These are phyloP conservation scores for Fraxinus albicans DNA, from an alignment of 305 asterid species.

Conservation along the genomic window DNA sequence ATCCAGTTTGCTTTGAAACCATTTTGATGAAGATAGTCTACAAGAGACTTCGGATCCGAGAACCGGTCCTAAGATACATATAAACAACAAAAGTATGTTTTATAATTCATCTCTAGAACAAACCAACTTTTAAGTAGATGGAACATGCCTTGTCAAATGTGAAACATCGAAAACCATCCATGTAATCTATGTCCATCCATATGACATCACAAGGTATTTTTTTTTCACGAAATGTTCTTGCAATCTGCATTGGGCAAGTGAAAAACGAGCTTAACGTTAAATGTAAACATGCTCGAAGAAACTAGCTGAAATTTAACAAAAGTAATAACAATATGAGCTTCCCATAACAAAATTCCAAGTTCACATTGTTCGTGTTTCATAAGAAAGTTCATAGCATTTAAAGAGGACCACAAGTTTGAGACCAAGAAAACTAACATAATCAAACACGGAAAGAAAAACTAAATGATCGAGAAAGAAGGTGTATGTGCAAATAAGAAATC, in stretches of 20 bases:
- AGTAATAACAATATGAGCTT: conserved; percentile 4
- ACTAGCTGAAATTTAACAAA: background rate
- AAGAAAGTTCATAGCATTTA: background rate
- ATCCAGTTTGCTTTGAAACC: conserved; percentile 98
- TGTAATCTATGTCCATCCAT: conserved; percentile 99
- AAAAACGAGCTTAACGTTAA: background rate
- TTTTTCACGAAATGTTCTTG: conserved; percentile 82
- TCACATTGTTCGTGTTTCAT: background rate
- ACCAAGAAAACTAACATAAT: background rate
- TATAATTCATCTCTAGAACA: background rate
- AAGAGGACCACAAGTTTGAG: background rate
- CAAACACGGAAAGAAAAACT: background rate
- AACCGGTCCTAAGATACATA: conserved; percentile 59
- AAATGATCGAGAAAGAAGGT: background rate
- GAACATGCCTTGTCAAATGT: conserved; percentile 74
- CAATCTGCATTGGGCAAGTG: conserved; percentile 53
- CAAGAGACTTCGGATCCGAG: conserved; percentile 80
- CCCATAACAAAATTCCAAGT: background rate
- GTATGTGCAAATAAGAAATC: conserved; percentile 2
- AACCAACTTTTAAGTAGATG: background rate
- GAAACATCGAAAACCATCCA: conserved; percentile 93
- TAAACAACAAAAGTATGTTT: background rate
- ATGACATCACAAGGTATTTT: conserved; percentile 94
- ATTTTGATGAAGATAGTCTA: conserved; percentile 62
- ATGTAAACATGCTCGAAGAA: background rate